Base-by-base conservation (phyloP, 2,329 filamentous ascomycete species). In the Hymenoscyphus linearis region DNA sequence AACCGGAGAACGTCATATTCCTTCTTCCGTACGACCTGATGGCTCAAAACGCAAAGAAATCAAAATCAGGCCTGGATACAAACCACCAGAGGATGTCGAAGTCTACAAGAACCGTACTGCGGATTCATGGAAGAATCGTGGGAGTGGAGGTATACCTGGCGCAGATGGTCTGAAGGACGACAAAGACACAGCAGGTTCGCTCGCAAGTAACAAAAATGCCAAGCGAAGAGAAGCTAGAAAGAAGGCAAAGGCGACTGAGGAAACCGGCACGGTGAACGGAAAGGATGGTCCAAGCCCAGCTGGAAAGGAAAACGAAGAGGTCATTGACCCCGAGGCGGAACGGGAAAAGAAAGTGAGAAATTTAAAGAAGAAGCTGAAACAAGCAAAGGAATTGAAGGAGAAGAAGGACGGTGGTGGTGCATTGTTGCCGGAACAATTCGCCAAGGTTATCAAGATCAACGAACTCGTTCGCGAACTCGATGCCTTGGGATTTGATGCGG, bases 361-460 rank as follows among this genome's bases (percentile, higher is more conserved):
- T 70, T 78, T 98, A 52, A 90, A 88, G 74, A 99, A 99, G 81
- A 99, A 98, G 77, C 79, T 99, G 63, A 90, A 93, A 70, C 95
- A 99, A 74, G 93, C 95, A 3, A 89, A 87, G 68, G 95, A 98
- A 2, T 80, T 99, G 59, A 89, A 91, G 73, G 88, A 87, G 70
- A 97, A 96, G 81, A 96, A 96, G 75, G 90, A 96, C 26, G 87
- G 86, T 60, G 95, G 95, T 22, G 89, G 91, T 72, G 82, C 85
- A 4, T 77, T 99, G 63, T 80, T 98, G 27, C 93, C 93, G 0
- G 95, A 99, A 77, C 95, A 99, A 77, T 88, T 98, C 66, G 92
- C 93, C 69, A 99, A 99, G 78, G 91, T 99, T 60, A 96, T 96
- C 74, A 96, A 95, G 76, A 96, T 99, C 74, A 91, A 91, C 65